These are phyloP conservation scores for Globisporangium paddicum DNA, from an alignment of 352 stramenopile genomes.

Conservation along the genomic window DNA sequence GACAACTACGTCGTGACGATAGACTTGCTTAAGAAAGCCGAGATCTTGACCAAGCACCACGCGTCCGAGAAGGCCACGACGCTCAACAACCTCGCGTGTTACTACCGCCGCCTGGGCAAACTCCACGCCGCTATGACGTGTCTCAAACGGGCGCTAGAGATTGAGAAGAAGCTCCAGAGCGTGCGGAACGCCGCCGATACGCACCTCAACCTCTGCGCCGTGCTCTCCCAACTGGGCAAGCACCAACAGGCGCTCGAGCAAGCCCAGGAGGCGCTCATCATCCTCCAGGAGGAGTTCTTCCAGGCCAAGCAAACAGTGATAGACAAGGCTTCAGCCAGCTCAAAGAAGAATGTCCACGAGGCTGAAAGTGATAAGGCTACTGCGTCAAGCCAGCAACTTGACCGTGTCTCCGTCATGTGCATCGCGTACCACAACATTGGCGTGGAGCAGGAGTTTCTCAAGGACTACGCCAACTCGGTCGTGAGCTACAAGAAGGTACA, in stretches of 20 bases:
- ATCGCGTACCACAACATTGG: slow-evolving; percentile 96
- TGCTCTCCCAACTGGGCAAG: slow-evolving; percentile 86
- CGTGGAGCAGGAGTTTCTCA: slow-evolving; percentile 93
- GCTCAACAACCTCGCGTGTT: slow-evolving; percentile 94
- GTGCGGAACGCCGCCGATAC: slow-evolving; percentile 88
- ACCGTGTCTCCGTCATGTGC: slow-evolving; percentile 90
- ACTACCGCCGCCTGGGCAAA: slow-evolving; percentile 87
- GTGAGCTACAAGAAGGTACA: slow-evolving; percentile 85
- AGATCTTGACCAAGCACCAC: slow-evolving; percentile 88
- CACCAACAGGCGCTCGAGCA: slow-evolving; percentile 85
- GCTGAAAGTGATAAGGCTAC: neutral
- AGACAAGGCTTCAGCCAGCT: neutral
- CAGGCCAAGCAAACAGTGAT: slow-evolving; percentile 6
- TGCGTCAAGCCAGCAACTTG: slow-evolving; percentile 26
- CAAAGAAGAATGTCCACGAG: neutral
- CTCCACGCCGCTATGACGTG: slow-evolving; percentile 90
- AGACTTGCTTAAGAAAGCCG: slow-evolving; percentile 92
- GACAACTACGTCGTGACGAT: slow-evolving; percentile 89
- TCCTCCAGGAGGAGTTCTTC: slow-evolving; percentile 89
- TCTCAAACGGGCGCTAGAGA: slow-evolving; percentile 85
- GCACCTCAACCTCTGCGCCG: slow-evolving; percentile 92
- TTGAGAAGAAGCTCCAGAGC: slow-evolving; percentile 75
- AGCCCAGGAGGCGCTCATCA: slow-evolving; percentile 82
- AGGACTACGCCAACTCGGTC: slow-evolving; percentile 80
- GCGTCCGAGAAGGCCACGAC: slow-evolving; percentile 81